These are phyloP conservation scores for Epichloe festucae DNA, from an alignment of 2,329 filamentous ascomycete genomes.

Conservation along the genomic window DNA sequence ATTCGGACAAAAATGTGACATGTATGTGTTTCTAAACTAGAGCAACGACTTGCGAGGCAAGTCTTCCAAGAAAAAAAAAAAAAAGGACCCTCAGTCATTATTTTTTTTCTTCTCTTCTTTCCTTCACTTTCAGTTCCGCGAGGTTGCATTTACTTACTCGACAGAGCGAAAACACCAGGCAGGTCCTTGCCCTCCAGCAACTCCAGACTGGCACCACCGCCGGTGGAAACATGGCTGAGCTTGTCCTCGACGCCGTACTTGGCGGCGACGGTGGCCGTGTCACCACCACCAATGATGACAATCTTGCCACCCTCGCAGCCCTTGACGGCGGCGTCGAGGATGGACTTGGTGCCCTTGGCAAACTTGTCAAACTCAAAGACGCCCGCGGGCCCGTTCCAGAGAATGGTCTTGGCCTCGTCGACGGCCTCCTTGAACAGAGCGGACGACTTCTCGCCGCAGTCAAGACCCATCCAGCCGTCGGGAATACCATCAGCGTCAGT, in stretches of 20 bases:
- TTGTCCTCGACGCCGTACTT: conserved; percentile 96
- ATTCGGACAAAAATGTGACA: background rate
- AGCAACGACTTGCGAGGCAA: conserved; percentile 1
- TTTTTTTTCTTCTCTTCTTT: background rate
- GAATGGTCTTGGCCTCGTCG: conserved; percentile 79
- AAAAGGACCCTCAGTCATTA: conserved; percentile 9
- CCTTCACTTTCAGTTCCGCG: background rate
- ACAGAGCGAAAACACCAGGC: conserved; percentile 85
- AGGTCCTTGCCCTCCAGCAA: conserved; percentile 96
- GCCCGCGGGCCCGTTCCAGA: conserved; percentile 96
- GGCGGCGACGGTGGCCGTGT: conserved; percentile 93
- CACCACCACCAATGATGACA: conserved; percentile 96
- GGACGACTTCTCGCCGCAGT: conserved; percentile 81
- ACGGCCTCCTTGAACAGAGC: conserved; percentile 84
- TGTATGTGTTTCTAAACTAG: background rate
- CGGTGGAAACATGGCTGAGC: conserved; percentile 95
- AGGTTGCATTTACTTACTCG: conserved; percentile 46
- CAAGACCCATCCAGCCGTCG: conserved; percentile 95
- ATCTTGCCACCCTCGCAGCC: conserved; percentile 69
- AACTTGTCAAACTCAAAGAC: conserved; percentile 98
- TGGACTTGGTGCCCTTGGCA: conserved; percentile 81
- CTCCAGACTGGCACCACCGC: conserved; percentile 89
- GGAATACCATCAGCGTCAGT: conserved; percentile 83
- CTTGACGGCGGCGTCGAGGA: conserved; percentile 74
- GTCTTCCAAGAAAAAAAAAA: conserved; percentile 9